A percentile compares a stretch with the other conserved stretches of the same genome.
phyloP scores from a whole-genome alignment of 306 rosid species.

The Vigna radiata region DNA sequence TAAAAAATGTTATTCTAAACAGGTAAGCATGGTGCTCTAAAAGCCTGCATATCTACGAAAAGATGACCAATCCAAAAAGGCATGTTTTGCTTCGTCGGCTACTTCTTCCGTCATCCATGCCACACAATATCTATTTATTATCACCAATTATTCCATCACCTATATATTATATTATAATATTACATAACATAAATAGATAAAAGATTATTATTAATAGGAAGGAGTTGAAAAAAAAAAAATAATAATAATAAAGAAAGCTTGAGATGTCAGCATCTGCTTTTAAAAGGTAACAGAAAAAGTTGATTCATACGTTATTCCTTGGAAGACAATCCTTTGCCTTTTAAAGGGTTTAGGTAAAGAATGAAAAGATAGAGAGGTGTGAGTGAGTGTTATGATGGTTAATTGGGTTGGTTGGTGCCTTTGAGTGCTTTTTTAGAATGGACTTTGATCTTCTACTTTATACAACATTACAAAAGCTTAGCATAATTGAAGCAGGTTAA shows the following conservation, averaged over 20 bases:
- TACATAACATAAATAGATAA: constrained; percentile 7
- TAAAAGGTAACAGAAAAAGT: constrained; percentile 53
- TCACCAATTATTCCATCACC: constrained; percentile 37
- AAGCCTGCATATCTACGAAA: constrained; percentile 76
- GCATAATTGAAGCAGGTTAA: constrained; percentile 58
- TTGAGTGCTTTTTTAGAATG: constrained; percentile 1
- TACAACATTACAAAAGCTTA: constrained; percentile 59
- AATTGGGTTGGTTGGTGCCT: constrained; percentile 31
- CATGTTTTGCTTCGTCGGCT: constrained; percentile 57
- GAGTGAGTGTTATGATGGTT: constrained; percentile 34
- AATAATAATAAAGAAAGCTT: constrained; percentile 34
- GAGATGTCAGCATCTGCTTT: constrained; percentile 72
- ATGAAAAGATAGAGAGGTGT: constrained; percentile 41
- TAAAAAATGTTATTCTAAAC: constrained; percentile 25
- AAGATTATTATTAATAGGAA: not conserved
- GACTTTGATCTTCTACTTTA: constrained; percentile 51
- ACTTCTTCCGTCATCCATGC: constrained; percentile 51
- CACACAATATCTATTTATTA: too few relatives aligned
- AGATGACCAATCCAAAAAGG: constrained; percentile 59
- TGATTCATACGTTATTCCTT: constrained; percentile 60
- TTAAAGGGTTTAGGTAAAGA: constrained; percentile 59
- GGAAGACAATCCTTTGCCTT: constrained; percentile 61
- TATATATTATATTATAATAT: not conserved
- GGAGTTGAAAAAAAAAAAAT: constrained; percentile 27
- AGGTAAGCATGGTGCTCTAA: constrained; percentile 72